These are phyloP conservation scores for Fraxinus pennsylvanica DNA, from an alignment of 257 asterid genomes.

Conservation along the genomic window DNA sequence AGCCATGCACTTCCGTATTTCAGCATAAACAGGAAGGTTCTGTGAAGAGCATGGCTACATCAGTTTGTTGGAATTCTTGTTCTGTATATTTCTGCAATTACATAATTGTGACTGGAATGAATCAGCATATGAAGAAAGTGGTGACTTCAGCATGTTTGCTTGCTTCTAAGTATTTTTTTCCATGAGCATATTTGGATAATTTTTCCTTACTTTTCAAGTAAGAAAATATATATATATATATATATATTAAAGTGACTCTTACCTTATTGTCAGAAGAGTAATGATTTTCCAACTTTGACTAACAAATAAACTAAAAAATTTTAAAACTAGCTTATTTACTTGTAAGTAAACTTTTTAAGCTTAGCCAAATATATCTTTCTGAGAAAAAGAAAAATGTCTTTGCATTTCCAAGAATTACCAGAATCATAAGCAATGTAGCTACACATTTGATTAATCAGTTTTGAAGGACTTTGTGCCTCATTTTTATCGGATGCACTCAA, in stretches of 20 bases:
- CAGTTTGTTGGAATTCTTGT: background rate
- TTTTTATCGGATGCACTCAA: constrained; percentile 38
- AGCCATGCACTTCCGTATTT: constrained; percentile 92
- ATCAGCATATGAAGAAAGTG: background rate
- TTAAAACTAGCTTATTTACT: no score
- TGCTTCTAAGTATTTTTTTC: background rate
- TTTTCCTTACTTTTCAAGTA: no score
- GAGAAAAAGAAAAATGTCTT: no score
- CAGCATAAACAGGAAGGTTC: constrained; percentile 75
- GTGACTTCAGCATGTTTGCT: no score
- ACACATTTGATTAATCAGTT: constrained; percentile 10
- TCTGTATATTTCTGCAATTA: background rate
- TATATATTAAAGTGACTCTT: no score
- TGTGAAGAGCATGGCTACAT: constrained; percentile 66
- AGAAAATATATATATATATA: no score
- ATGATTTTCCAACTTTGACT: no score
- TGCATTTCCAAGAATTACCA: constrained; percentile 27
- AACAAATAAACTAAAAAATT: no score
- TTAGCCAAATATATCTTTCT: no score
- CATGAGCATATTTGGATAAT: background rate
- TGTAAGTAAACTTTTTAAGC: no score
- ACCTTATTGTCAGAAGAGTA: no score
- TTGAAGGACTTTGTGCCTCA: constrained; percentile 55
- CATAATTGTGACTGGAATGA: background rate
- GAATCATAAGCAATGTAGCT: constrained; percentile 72